Conservation (phyloP, 805 yeast species). For the Ascoidea asiatica region DNA sequence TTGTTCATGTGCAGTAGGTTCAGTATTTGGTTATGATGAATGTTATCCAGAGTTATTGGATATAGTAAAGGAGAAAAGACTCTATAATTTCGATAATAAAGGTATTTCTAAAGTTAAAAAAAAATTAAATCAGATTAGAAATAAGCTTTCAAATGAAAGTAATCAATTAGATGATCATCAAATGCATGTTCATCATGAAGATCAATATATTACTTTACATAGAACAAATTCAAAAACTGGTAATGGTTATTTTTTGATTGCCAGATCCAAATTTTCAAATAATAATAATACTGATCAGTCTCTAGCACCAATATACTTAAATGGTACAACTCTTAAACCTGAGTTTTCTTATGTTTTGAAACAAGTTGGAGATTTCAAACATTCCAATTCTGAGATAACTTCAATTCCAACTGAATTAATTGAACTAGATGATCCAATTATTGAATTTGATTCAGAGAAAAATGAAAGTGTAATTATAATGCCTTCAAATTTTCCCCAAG, state of each 20-base stretch:
- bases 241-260: slow-evolving; percentile 76
- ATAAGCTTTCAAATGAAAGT: slow-evolving; percentile 36
- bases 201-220: slow-evolving; percentile 83
- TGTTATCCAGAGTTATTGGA: slow-evolving; percentile 72
- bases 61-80: slow-evolving; percentile 64
- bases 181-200: slow-evolving; percentile 90
- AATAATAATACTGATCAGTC: slow-evolving; percentile 30
- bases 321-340: slow-evolving; percentile 45
- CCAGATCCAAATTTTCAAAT: slow-evolving; percentile 61
- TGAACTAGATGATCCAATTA: slow-evolving; percentile 34
- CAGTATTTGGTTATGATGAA: slow-evolving; percentile 90
- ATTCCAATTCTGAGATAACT: slow-evolving; percentile 28
- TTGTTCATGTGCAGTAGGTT: slow-evolving; percentile 88
- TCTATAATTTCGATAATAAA: slow-evolving; percentile 32
- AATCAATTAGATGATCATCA: slow-evolving; percentile 50
- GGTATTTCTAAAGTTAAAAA: slow-evolving; percentile 74
- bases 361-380: slow-evolving; percentile 33
- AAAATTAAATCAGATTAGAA: slow-evolving; percentile 43
- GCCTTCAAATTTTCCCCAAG: slow-evolving; percentile 66
- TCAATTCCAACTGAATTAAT: slow-evolving; percentile 56
- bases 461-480: slow-evolving; percentile 39
- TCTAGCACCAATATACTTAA: slow-evolving; percentile 41
- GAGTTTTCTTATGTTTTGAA: slow-evolving; percentile 46
- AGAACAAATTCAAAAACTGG: slow-evolving; percentile 76
- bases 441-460: slow-evolving; percentile 27